Conservation (phyloP, 306 rosid species). For the Trifolium subterraneum region DNA sequence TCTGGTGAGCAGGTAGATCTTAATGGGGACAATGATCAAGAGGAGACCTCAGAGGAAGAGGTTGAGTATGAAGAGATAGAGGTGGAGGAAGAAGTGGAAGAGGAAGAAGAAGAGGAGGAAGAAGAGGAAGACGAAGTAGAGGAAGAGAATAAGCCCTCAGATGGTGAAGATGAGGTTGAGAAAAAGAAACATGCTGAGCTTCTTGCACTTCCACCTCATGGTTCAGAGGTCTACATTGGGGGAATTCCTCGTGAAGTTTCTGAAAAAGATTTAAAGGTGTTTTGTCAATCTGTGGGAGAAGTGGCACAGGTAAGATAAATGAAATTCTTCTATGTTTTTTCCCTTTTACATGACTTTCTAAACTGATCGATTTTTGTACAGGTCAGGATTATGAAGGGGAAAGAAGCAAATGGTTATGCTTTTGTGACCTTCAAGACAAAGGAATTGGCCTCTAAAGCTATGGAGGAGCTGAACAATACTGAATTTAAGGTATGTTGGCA, state of each 20-base stretch:
- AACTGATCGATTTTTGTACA: constrained; percentile 41
- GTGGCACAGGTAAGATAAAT: constrained; percentile 59
- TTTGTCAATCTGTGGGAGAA: constrained; percentile 75
- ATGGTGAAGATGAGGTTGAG: constrained; percentile 48
- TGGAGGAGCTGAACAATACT: constrained; percentile 61
- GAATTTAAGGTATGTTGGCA: constrained; percentile 58
- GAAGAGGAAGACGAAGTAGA: constrained; percentile 51
- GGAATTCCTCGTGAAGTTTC: constrained; percentile 64
- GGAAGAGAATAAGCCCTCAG: constrained; percentile 30
- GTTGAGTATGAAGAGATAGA: constrained; percentile 77
- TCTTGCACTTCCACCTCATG: constrained; percentile 84
- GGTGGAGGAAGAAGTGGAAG: constrained; percentile 67
- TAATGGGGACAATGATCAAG: constrained; percentile 71
- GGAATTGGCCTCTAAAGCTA: constrained; percentile 73
- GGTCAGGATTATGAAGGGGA: constrained; percentile 77
- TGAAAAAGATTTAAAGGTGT: constrained; percentile 65
- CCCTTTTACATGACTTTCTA: constrained; percentile 5
- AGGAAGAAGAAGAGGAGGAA: constrained; percentile 55
- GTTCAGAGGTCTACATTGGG: constrained; percentile 75
- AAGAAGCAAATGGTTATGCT: constrained; percentile 68
- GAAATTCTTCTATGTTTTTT: constrained; percentile 17
- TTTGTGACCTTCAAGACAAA: constrained; percentile 73
- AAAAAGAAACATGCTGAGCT: constrained; percentile 65
- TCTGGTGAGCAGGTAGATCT: constrained; percentile 74
- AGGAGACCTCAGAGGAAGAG: constrained; percentile 68